These are phyloP conservation scores for Tulasnella calospora DNA, from an alignment of 768 basidiomycete genomes.

Conservation along the genomic window DNA sequence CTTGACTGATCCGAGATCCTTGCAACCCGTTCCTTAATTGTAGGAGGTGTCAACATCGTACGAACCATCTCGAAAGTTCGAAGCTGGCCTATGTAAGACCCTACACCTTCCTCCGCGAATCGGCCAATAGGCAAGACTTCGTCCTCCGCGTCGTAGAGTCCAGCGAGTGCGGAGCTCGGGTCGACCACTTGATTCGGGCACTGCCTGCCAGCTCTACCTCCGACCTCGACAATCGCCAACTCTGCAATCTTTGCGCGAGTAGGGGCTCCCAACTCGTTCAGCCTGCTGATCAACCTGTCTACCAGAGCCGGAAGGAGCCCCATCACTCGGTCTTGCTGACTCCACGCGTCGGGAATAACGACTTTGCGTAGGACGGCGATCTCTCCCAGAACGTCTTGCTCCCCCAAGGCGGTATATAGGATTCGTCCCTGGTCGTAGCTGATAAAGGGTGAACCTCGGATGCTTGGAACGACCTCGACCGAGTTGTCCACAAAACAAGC, in stretches of 20 bases:
- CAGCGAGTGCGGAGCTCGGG: neutral
- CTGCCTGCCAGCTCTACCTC: neutral
- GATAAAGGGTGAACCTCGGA: neutral
- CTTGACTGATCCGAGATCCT: neutral
- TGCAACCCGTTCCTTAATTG: neutral
- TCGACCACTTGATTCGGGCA: constrained; percentile 3
- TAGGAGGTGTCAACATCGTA: neutral
- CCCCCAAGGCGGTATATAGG: neutral
- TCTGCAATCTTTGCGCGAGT: neutral
- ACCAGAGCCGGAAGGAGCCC: neutral
- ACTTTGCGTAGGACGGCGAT: neutral
- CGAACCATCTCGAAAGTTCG: constrained; percentile 1
- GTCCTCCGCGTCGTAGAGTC: constrained; percentile 11
- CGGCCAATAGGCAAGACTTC: neutral
- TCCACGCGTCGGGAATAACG: neutral
- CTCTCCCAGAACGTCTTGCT: neutral
- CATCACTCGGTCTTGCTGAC: neutral
- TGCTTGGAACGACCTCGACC: neutral
- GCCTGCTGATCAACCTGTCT: neutral
- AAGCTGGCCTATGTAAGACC: neutral
- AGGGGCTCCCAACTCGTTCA: neutral
- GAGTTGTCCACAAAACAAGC: constrained; percentile 6
- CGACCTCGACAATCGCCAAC: constrained; percentile 4
- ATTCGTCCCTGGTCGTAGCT: neutral
- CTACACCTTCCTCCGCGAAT: neutral